Conservation (phyloP, 345 rosid genomes). For the Rhizophora apiculata region DNA sequence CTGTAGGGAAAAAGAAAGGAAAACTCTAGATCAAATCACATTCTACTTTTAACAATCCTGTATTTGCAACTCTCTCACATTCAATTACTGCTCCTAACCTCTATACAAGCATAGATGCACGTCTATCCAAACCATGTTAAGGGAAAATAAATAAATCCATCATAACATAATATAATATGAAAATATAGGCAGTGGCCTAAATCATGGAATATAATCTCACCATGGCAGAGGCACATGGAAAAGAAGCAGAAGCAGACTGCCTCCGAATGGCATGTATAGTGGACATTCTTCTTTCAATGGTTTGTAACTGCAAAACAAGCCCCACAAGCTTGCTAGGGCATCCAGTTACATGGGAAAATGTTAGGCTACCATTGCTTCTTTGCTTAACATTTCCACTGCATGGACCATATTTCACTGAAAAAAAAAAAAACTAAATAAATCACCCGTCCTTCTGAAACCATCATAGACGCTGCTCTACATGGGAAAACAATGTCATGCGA, state of each 20-base stretch:
- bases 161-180: background rate
- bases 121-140: background rate
- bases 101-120: background rate
- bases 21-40: too few species aligned
- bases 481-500: too few species aligned
- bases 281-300: conserved; percentile 16
- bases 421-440: too few species aligned
- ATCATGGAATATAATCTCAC: conserved; percentile 21
- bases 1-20: too few species aligned
- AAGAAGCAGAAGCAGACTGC: conserved; percentile 30
- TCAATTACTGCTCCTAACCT: background rate
- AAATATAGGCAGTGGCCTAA: background rate
- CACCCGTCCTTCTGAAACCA: too few species aligned
- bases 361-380: too few species aligned
- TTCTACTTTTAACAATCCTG: too few species aligned
- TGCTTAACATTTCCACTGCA: too few species aligned
- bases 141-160: background rate
- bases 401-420: too few species aligned
- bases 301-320: conserved; percentile 21
- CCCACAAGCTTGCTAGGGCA: conserved; percentile 7
- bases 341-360: too few species aligned
- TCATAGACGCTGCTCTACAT: too few species aligned
- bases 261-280: conserved; percentile 11
- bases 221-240: conserved; percentile 32
- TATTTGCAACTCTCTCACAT: too few species aligned